These are phyloP conservation scores for Uronychia binucleata DNA, from an alignment of 73 alveolate species.

Conservation along the genomic window DNA sequence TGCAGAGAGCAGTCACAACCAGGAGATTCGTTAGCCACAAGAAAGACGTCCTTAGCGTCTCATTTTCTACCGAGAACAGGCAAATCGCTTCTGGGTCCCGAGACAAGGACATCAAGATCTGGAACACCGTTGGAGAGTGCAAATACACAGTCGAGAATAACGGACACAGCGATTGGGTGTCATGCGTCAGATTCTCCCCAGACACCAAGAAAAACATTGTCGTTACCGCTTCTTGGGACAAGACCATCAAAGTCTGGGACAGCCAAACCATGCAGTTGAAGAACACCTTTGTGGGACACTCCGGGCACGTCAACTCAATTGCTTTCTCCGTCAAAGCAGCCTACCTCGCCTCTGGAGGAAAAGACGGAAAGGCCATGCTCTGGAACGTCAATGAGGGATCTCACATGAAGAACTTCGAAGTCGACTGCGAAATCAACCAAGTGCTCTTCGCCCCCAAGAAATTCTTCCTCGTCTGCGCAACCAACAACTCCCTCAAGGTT, in stretches of 20 bases:
- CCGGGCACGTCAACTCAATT: conserved; percentile 75
- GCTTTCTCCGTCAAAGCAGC: conserved; percentile 81
- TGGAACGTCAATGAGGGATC: conserved; percentile 95
- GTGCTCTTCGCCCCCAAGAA: conserved; percentile 88
- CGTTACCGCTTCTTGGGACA: conserved; percentile 91
- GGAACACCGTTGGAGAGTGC: conserved; percentile 98
- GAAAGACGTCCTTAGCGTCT: conserved; percentile 92
- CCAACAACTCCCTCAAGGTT: conserved; percentile 84
- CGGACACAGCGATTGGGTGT: conserved; percentile 91
- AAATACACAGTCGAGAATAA: conserved; percentile 81
- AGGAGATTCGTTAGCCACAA: conserved; percentile 93
- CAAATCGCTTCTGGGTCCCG: conserved; percentile 94
- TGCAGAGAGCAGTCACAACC: conserved; percentile 81
- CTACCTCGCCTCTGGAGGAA: conserved; percentile 97
- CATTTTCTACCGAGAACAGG: conserved; percentile 96
- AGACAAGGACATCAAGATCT: conserved; percentile 95
- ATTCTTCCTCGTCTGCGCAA: conserved; percentile 88
- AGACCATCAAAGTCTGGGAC: conserved; percentile 89
- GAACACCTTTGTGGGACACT: conserved; percentile 91
- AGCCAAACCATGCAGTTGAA: conserved; percentile 78
- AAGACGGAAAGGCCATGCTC: conserved; percentile 94
- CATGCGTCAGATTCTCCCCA: conserved; percentile 86
- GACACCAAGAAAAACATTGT: conserved; percentile 81
- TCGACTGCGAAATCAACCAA: conserved; percentile 80
- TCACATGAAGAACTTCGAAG: conserved; percentile 85